A percentile compares a stretch with the other conserved stretches of the same genome.
Conservation (phyloP, 345 rosid species). For the Trapa bicornis region DNA sequence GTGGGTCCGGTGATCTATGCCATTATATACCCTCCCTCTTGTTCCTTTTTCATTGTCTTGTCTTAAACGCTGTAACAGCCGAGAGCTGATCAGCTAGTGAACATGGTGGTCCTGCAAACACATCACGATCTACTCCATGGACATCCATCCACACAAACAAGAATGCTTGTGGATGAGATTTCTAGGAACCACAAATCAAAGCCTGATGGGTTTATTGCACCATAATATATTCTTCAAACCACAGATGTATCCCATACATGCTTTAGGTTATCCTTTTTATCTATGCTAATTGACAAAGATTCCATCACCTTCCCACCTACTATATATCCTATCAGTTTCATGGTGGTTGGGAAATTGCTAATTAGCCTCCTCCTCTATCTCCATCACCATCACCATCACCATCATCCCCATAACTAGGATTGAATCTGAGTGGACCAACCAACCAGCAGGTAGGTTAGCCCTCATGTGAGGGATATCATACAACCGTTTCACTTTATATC, state of each 20-base stretch:
- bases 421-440: no score
- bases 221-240: no score
- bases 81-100: neutral
- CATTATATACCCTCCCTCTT: neutral
- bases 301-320: no score
- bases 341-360: neutral
- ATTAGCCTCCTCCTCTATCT: neutral
- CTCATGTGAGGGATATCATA: no score
- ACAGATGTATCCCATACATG: no score
- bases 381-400: no score
- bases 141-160: neutral
- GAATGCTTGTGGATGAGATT: conserved; percentile 2
- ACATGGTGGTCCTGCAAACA: neutral
- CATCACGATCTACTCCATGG: neutral
- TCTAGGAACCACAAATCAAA: neutral
- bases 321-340: neutral
- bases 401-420: no score
- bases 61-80: neutral
- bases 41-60: neutral
- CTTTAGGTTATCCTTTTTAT: no score
- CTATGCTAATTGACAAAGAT: no score
- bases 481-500: no score
- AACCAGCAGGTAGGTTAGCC: no score
- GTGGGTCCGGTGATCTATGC: neutral
- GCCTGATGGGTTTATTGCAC: no score